These are phyloP conservation scores for Mycena pura DNA, from an alignment of 768 basidiomycete genomes.

Conservation along the genomic window DNA sequence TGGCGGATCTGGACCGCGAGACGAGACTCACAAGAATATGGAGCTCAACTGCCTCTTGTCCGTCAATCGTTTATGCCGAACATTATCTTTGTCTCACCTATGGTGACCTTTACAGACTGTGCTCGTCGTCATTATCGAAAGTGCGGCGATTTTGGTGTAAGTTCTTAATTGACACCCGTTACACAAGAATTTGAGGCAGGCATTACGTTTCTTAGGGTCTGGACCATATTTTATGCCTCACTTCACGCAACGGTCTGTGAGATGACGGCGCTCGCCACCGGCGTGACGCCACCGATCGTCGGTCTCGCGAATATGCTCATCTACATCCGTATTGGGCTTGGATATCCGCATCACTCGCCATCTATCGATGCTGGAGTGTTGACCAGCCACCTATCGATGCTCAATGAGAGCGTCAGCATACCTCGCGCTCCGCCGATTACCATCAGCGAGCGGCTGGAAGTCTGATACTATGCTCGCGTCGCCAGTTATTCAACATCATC, in stretches of 20 bases:
- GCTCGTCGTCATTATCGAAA: neutral
- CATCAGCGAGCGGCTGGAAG: too few relatives aligned
- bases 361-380: neutral
- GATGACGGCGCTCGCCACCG: neutral
- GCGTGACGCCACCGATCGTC: neutral
- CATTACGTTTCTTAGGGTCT: neutral
- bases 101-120: neutral
- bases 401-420: too few relatives aligned
- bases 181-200: neutral
- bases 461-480: too few relatives aligned
- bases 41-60: neutral
- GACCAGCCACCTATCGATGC: neutral
- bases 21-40: neutral
- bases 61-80: too few relatives aligned
- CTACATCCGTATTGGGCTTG: neutral
- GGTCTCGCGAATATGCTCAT: constrained; percentile 3
- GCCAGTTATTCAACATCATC: too few relatives aligned
- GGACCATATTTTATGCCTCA: constrained; percentile 3
- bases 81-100: neutral
- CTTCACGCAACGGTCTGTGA: neutral
- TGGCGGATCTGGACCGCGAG: constrained; percentile 7
- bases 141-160: constrained; percentile 1
- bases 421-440: too few relatives aligned
- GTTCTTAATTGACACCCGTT: neutral
- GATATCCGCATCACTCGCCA: neutral